These are phyloP conservation scores for Xylaria nigripes DNA, from an alignment of 495 filamentous ascomycete species.

Conservation along the genomic window DNA sequence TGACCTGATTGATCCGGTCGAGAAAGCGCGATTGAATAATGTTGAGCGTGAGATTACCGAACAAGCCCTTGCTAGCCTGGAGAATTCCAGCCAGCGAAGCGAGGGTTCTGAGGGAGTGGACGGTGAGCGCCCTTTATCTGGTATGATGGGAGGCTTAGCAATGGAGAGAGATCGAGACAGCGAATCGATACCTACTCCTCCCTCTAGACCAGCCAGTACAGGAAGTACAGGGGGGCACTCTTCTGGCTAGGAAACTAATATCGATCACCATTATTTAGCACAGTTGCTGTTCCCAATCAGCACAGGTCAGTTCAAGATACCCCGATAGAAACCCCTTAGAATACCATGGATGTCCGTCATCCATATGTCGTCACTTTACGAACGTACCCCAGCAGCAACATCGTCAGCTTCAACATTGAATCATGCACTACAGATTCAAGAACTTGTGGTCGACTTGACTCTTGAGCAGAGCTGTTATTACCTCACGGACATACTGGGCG, in stretches of 20 bases:
- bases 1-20: slow-evolving; percentile 44
- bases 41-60: slow-evolving; percentile 32
- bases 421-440: neutral
- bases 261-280: neutral
- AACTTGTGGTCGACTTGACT: neutral
- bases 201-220: slow-evolving; percentile 35
- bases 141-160: slow-evolving; percentile 34
- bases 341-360: neutral
- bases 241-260: slow-evolving; percentile 7
- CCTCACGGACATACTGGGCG: neutral
- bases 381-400: neutral
- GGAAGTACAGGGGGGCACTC: slow-evolving; percentile 20
- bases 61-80: slow-evolving; percentile 25
- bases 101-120: slow-evolving; percentile 25
- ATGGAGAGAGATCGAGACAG: slow-evolving; percentile 37
- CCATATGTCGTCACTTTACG: neutral
- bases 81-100: slow-evolving; percentile 21
- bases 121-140: slow-evolving; percentile 18
- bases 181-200: slow-evolving; percentile 25
- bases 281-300: neutral
- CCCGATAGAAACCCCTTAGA: neutral
- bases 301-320: neutral
- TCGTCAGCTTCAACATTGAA: neutral
- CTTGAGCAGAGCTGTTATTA: neutral
- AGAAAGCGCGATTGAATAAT: slow-evolving; percentile 41